These are phyloP conservation scores for Aspergillus ellipticus DNA, from an alignment of 495 filamentous ascomycete genomes.

Conservation along the genomic window DNA sequence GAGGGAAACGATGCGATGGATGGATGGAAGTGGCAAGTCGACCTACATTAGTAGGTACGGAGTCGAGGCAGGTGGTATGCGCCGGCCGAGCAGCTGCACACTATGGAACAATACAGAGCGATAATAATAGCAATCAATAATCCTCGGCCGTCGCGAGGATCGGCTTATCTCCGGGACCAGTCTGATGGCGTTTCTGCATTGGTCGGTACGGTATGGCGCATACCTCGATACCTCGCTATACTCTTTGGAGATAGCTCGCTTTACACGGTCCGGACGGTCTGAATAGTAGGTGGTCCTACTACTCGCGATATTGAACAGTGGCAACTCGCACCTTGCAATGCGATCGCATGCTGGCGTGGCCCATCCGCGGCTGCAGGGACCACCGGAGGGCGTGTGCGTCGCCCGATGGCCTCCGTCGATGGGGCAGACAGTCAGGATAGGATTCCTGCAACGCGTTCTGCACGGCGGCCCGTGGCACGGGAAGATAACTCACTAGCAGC, in stretches of 20 bases:
- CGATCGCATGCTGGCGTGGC: too few relatives aligned
- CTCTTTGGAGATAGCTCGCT: background rate
- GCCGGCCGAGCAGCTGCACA: too few relatives aligned
- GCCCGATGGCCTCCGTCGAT: background rate
- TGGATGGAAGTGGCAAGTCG: too few relatives aligned
- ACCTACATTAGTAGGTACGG: too few relatives aligned
- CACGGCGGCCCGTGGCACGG: constrained; percentile 8
- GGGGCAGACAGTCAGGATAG: too few relatives aligned
- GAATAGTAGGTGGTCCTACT: background rate
- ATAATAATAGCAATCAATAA: background rate
- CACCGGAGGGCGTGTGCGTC: constrained; percentile 6
- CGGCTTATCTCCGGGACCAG: constrained; percentile 3
- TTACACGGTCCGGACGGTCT: background rate
- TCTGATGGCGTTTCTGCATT: too few relatives aligned
- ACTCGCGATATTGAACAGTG: background rate
- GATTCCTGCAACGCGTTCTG: constrained; percentile 2
- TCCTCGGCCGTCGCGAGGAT: background rate
- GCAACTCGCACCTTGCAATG: too few relatives aligned
- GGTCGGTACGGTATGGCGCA: background rate
- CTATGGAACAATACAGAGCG: background rate
- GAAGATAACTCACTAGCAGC: too few relatives aligned
- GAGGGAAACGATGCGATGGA: too few relatives aligned
- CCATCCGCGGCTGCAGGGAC: constrained; percentile 8
- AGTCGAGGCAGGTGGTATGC: background rate
- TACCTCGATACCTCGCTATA: background rate